These are phyloP conservation scores for Exophiala alcalophila DNA, from an alignment of 2,329 filamentous ascomycete genomes.

Conservation along the genomic window DNA sequence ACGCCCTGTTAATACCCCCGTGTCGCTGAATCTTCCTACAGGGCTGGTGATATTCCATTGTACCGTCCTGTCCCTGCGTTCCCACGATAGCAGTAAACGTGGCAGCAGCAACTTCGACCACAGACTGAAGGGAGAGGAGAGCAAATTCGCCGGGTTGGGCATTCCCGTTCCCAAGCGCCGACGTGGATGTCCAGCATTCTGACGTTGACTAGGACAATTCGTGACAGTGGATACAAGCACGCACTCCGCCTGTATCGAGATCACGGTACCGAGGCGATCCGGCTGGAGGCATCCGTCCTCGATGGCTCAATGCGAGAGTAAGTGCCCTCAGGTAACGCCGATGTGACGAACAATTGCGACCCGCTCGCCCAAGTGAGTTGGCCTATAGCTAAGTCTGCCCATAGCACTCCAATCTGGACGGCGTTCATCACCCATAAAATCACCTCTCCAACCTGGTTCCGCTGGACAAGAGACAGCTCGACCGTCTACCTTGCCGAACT, in stretches of 20 bases:
- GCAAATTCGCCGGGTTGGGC: constrained; percentile 51
- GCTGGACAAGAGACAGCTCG: constrained; percentile 33
- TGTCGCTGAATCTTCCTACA: constrained; percentile 28
- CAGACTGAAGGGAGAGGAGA: constrained; percentile 48
- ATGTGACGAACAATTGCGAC: too few species aligned
- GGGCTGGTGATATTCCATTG: constrained; percentile 58
- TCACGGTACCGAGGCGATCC: constrained; percentile 48
- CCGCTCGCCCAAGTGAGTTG: background rate
- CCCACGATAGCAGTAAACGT: constrained; percentile 49
- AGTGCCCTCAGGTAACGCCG: too few species aligned
- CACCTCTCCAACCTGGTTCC: constrained; percentile 49
- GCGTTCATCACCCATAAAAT: constrained; percentile 54
- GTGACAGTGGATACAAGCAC: constrained; percentile 52
- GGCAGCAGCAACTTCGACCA: constrained; percentile 43
- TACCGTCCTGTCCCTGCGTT: constrained; percentile 56
- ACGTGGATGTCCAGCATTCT: background rate
- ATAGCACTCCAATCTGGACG: constrained; percentile 60
- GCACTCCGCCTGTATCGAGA: constrained; percentile 56
- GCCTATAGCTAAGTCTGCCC: constrained; percentile 7
- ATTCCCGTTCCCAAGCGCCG: background rate
- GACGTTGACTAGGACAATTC: constrained; percentile 46
- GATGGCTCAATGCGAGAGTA: constrained; percentile 52
- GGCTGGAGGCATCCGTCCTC: constrained; percentile 56
- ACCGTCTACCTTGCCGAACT: constrained; percentile 51
- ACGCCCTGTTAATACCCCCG: too few species aligned